Evolutionary conservation across 164 flowering plant genomes (phyloP).

Genomic region (Stephania cephalantha): DNA sequence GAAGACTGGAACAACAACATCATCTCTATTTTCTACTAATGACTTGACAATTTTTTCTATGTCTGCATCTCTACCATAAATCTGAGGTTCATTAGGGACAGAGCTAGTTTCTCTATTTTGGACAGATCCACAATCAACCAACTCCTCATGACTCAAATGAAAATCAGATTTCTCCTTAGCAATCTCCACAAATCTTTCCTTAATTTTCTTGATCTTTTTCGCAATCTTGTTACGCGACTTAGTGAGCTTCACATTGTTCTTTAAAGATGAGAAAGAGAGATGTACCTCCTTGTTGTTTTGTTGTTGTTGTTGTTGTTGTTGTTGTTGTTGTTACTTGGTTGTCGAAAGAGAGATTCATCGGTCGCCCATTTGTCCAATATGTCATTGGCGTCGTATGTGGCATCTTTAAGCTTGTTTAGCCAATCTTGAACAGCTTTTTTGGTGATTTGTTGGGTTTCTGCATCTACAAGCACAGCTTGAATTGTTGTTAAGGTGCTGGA

Average conservation of each 20-base stretch:
- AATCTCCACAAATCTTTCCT: slow-evolving; percentile 4
- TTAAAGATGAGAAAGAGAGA: not conserved
- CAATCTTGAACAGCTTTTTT: not conserved
- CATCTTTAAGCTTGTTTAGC: not conserved
- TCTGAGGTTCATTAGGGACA: not conserved
- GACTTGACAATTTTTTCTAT: not conserved
- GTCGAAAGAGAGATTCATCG: not conserved
- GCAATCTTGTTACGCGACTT: not conserved
- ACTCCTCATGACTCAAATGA: not conserved
- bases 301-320: not conserved
- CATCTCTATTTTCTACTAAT: not conserved
- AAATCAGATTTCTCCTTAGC: not conserved
- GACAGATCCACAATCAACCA: not conserved
- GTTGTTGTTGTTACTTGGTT: too few relatives aligned
- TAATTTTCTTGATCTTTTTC: not conserved
- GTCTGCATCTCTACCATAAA: slow-evolving; percentile 6
- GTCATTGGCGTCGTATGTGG: slow-evolving; percentile 3
- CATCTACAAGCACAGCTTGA: too few relatives aligned
- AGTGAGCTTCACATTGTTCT: not conserved
- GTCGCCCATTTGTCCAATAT: slow-evolving; percentile 1
- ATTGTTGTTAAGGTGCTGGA: not conserved
- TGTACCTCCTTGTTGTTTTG: not conserved
- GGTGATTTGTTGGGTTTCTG: too few relatives aligned
- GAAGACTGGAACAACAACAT: not conserved
- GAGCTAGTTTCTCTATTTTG: not conserved